These are phyloP conservation scores for Schizochytrium sp. DNA, from an alignment of 108 stramenopile genomes.

Conservation along the genomic window DNA sequence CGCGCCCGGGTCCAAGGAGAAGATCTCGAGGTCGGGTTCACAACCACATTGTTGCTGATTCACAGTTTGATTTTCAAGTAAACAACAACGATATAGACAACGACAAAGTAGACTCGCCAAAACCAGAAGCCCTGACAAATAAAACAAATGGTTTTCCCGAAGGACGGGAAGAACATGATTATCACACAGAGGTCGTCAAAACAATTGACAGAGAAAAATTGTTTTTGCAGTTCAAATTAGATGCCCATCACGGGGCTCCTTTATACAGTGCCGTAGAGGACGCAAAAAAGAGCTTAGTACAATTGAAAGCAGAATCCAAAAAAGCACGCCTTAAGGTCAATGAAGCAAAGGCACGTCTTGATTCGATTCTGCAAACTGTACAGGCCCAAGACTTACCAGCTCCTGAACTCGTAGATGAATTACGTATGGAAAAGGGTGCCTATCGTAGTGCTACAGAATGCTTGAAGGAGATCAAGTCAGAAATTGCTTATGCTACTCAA, in stretches of 20 bases:
- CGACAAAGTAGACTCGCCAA: neutral
- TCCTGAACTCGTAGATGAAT: neutral
- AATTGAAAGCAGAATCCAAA: neutral
- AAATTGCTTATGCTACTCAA: constrained; percentile 66
- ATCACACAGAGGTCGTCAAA: neutral
- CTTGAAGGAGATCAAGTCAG: constrained; percentile 15
- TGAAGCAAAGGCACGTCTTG: neutral
- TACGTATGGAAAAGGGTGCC: neutral
- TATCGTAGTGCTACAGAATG: neutral
- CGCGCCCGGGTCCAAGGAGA: too few species aligned
- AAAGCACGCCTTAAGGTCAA: neutral
- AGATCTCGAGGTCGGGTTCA: too few species aligned
- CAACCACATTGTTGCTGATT: too few species aligned
- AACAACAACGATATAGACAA: too few species aligned
- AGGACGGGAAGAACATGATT: neutral
- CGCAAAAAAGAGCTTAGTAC: neutral
- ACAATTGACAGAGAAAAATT: neutral
- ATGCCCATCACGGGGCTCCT: neutral
- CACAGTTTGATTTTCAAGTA: too few species aligned
- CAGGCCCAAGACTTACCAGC: neutral
- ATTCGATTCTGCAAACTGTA: neutral
- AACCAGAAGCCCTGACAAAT: neutral
- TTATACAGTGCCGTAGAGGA: neutral
- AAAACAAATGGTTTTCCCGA: neutral
- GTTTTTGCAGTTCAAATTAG: neutral